A percentile compares a stretch with the other conserved stretches of the same genome.
Conservation (phyloP, 1,284 basidiomycete genomes). For the Albatrellus sp. region DNA sequence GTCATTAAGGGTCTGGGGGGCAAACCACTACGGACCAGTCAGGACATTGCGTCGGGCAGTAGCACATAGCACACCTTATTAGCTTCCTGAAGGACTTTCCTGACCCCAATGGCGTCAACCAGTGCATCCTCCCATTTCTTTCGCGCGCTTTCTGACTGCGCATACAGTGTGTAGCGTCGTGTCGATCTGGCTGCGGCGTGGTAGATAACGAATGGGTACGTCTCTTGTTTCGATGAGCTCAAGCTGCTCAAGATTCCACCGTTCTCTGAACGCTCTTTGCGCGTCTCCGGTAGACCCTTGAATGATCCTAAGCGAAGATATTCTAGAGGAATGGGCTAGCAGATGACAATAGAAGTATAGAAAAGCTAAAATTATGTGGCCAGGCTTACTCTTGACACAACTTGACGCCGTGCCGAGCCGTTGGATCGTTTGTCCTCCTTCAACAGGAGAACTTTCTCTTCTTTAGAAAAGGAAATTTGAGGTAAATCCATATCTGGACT, state of each 20-base stretch:
- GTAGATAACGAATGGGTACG: slow-evolving; percentile 67
- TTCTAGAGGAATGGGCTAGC: slow-evolving; percentile 63
- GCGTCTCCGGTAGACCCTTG: slow-evolving; percentile 38
- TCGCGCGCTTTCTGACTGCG: slow-evolving; percentile 40
- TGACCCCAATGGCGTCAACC: slow-evolving; percentile 45
- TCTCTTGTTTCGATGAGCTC: slow-evolving; percentile 28
- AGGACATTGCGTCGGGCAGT: not conserved
- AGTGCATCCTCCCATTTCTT: slow-evolving; percentile 53
- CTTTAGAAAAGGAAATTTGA: not conserved
- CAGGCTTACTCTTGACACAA: slow-evolving; percentile 50
- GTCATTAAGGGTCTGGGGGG: slow-evolving; percentile 43
- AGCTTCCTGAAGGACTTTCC: slow-evolving; percentile 48
- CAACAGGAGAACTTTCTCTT: slow-evolving; percentile 42
- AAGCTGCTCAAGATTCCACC: slow-evolving; percentile 21
- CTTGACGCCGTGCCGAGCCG: slow-evolving; percentile 33
- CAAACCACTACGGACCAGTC: slow-evolving; percentile 41
- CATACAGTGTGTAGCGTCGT: slow-evolving; percentile 61
- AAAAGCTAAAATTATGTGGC: not conserved
- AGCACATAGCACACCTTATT: slow-evolving; percentile 43
- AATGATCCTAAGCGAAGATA: slow-evolving; percentile 63
- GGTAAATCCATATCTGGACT: slow-evolving; percentile 12
- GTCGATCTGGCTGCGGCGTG: slow-evolving; percentile 44
- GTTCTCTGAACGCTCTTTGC: slow-evolving; percentile 33
- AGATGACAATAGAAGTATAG: not conserved
- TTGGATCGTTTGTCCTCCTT: slow-evolving; percentile 42